phyloP scores from a whole-genome alignment of 2,329 filamentous ascomycete species.

The Penicillium glabrum region DNA sequence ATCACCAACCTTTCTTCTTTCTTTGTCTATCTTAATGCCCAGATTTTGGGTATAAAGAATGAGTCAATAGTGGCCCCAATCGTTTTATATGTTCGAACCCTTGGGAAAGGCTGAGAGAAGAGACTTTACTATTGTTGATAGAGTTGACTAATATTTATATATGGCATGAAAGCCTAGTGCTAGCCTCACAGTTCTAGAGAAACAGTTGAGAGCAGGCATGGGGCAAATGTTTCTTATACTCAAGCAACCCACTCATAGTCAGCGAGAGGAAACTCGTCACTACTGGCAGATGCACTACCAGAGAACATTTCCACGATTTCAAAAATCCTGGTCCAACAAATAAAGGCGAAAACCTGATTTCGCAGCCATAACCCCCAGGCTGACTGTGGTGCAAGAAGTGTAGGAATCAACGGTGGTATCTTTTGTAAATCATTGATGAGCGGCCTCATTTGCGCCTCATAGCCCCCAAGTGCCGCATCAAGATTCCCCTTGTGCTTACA shows the following conservation, averaged over 20 bases:
- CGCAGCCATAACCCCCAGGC: constrained; percentile 48
- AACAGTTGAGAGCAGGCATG: background rate
- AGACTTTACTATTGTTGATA: too few relatives aligned
- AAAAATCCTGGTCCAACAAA: constrained; percentile 39
- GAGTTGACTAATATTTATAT: background rate
- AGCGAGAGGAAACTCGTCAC: constrained; percentile 36
- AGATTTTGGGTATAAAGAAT: too few relatives aligned
- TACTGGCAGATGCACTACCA: constrained; percentile 30
- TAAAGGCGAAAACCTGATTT: constrained; percentile 43
- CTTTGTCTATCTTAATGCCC: too few relatives aligned
- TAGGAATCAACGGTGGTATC: constrained; percentile 32
- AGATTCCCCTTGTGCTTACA: constrained; percentile 29
- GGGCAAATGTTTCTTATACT: background rate
- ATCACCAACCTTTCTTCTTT: background rate
- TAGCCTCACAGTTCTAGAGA: background rate
- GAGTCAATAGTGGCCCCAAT: too few relatives aligned
- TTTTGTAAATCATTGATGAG: constrained; percentile 36
- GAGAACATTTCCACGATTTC: constrained; percentile 33
- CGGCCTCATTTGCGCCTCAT: constrained; percentile 40
- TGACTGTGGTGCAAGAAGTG: constrained; percentile 47
- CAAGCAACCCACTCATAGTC: constrained; percentile 38
- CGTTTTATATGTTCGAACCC: too few relatives aligned
- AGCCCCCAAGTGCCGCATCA: constrained; percentile 32
- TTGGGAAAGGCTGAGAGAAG: too few relatives aligned
- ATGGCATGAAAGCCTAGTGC: too few relatives aligned